Percentiles rank a stretch among this genome's conserved stretches.
Conservation (phyloP, 192 early-diverging fungal genomes). For the Podochytrium sp. region DNA sequence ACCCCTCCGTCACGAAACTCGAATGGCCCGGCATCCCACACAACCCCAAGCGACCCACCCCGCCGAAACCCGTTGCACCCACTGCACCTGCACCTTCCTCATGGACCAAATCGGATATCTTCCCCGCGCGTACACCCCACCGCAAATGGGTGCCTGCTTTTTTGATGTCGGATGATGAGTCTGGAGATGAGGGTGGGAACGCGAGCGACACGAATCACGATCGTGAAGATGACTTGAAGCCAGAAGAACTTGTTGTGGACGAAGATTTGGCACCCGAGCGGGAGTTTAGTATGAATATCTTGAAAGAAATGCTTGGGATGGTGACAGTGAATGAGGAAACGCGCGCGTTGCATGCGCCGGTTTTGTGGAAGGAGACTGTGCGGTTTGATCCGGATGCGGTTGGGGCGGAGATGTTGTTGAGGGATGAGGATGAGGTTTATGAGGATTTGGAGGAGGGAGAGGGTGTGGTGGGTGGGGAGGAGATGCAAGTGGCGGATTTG, state of each 20-base stretch:
- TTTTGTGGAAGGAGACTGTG: slow-evolving; percentile 4
- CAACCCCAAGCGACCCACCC: too few relatives aligned
- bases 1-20: slow-evolving; percentile 1
- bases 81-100: neutral
- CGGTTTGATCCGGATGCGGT: slow-evolving; percentile 10
- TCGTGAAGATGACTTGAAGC: neutral
- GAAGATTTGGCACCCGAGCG: slow-evolving; percentile 2
- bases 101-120: neutral
- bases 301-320: slow-evolving; percentile 17
- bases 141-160: slow-evolving; percentile 16
- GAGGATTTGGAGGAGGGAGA: too few relatives aligned
- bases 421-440: neutral
- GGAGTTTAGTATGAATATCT: slow-evolving; percentile 10
- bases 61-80: neutral
- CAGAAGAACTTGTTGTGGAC: neutral
- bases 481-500: too few relatives aligned
- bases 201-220: neutral
- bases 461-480: too few relatives aligned
- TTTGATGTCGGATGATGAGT: neutral
- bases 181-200: neutral
- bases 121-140: neutral
- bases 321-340: neutral
- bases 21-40: slow-evolving; percentile 15
- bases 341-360: slow-evolving; percentile 4
- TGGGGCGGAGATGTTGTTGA: neutral